Conservation (phyloP, 2,329 filamentous ascomycete species). For the Microdochium trichocladiopsis region DNA sequence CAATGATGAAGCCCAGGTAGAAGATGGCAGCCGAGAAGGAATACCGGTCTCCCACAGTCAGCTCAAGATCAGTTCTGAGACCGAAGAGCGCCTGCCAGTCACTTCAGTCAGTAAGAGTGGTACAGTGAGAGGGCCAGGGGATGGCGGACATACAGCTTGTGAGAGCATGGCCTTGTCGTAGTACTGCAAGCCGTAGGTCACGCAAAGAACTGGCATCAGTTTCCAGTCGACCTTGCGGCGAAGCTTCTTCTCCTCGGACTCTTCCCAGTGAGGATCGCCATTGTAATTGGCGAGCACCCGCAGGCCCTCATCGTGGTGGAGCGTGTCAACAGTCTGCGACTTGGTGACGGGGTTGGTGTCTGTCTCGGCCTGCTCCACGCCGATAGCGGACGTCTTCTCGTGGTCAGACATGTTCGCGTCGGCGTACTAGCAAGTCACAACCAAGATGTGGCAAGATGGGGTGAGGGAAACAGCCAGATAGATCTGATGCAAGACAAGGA, state of each 20-base stretch:
- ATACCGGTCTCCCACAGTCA: slow-evolving; percentile 33
- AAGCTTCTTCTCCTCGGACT: slow-evolving; percentile 32
- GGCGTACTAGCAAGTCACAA: not conserved
- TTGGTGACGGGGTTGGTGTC: slow-evolving; percentile 1
- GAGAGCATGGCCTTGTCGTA: slow-evolving; percentile 47
- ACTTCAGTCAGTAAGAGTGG: not conserved
- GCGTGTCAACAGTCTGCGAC: slow-evolving; percentile 18
- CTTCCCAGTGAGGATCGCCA: slow-evolving; percentile 19
- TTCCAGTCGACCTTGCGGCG: slow-evolving; percentile 32
- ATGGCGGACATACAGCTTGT: slow-evolving; percentile 26
- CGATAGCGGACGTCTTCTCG: not conserved
- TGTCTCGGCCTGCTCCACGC: not conserved
- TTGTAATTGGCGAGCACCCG: slow-evolving; percentile 31
- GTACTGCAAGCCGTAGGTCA: slow-evolving; percentile 38
- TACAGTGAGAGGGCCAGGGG: not conserved
- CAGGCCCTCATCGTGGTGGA: slow-evolving; percentile 29
- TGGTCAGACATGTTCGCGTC: not conserved
- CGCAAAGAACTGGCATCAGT: slow-evolving; percentile 36
- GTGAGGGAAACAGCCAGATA: not conserved
- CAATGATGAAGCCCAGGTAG: slow-evolving; percentile 40
- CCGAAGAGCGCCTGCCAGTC: slow-evolving; percentile 27
- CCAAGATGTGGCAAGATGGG: not conserved
- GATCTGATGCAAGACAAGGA: no score
- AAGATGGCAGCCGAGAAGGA: slow-evolving; percentile 36
- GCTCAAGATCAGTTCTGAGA: slow-evolving; percentile 28